Evolutionary conservation across 768 basidiomycete genomes (phyloP).

Genomic region (Lentinula detonsa): DNA sequence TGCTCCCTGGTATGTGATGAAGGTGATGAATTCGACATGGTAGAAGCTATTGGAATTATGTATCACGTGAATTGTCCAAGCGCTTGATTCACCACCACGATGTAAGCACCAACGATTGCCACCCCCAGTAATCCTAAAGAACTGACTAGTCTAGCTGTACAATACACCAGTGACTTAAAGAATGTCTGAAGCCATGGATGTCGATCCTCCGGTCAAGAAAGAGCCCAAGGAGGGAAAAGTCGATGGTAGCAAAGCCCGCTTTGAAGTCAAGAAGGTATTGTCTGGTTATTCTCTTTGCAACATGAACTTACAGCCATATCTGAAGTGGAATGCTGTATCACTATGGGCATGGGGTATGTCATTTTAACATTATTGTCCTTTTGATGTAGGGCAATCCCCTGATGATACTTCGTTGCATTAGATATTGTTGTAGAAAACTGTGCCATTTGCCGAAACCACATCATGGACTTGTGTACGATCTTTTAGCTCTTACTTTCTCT

Average conservation of each 20-base stretch:
- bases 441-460: slow-evolving; percentile 99
- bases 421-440: slow-evolving; percentile 99
- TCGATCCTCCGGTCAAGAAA: slow-evolving; percentile 41
- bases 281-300: not conserved
- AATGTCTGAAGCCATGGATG: slow-evolving; percentile 72
- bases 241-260: slow-evolving; percentile 63
- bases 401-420: slow-evolving; percentile 21
- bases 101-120: not conserved
- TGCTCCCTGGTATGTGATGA: not conserved
- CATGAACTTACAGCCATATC: slow-evolving; percentile 2
- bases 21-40: not conserved
- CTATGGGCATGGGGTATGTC: slow-evolving; percentile 95
- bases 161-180: not conserved
- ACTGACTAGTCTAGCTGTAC: too few species aligned
- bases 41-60: too few species aligned
- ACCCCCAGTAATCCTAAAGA: too few species aligned
- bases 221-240: slow-evolving; percentile 50
- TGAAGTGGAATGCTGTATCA: slow-evolving; percentile 96
- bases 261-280: slow-evolving; percentile 97
- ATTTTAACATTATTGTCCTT: not conserved
- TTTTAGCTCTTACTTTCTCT: slow-evolving; percentile 7
- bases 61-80: not conserved
- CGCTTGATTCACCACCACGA: not conserved
- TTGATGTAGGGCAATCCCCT: slow-evolving; percentile 4
- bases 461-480: slow-evolving; percentile 95